Evolutionary conservation across 2,329 filamentous ascomycete genomes (phyloP).

Genomic region (Fusarium fracticaudum): DNA sequence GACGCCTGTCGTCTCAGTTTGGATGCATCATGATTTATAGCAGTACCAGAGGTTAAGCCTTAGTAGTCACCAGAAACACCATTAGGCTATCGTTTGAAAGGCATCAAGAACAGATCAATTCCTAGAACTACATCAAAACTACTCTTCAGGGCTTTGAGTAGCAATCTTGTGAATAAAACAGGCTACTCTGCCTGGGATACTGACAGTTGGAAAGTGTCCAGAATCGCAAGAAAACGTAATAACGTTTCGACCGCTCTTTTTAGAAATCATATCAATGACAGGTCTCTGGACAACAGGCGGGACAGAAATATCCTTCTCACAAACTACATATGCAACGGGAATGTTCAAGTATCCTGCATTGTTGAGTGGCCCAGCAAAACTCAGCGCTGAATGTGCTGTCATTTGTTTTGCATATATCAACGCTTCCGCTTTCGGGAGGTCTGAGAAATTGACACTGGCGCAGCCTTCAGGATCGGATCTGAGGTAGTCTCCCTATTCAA

Average conservation of each 20-base stretch:
- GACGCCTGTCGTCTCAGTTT: rapidly evolving
- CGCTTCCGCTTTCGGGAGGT: background rate
- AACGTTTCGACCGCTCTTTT: background rate
- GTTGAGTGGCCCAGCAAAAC: background rate
- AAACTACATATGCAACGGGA: background rate
- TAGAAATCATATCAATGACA: background rate
- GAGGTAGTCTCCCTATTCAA: background rate
- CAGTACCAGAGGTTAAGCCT: too few relatives aligned
- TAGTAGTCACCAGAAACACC: background rate
- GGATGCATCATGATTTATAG: background rate
- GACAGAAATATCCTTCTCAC: background rate
- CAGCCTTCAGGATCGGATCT: background rate
- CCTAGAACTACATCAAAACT: rapidly evolving
- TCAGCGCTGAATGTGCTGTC: background rate
- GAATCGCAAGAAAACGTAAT: background rate
- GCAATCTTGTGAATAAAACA: background rate
- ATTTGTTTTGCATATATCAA: background rate
- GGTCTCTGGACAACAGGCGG: background rate
- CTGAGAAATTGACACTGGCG: background rate
- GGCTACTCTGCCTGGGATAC: background rate
- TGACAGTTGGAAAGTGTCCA: background rate
- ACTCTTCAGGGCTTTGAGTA: rapidly evolving
- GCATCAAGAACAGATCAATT: rapidly evolving
- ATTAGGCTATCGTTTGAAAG: too few relatives aligned
- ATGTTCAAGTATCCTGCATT: background rate